These are phyloP conservation scores for Talaromyces adpressus DNA, from an alignment of 495 filamentous ascomycete species.

Conservation along the genomic window DNA sequence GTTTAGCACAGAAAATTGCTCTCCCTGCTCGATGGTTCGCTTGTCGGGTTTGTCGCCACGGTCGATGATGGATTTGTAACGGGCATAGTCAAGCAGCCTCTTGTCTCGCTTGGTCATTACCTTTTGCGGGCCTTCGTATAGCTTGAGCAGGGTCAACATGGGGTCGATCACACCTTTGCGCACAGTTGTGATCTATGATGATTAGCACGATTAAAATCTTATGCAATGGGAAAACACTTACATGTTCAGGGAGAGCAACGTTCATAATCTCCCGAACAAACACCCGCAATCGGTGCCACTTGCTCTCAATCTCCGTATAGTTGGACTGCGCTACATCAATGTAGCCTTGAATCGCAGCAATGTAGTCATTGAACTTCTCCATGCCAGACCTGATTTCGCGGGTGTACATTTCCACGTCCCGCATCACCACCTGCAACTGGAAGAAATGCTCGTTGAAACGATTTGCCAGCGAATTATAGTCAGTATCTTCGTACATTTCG, in stretches of 20 bases:
- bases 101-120: conserved; percentile 91
- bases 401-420: conserved; percentile 85
- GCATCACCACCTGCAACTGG: conserved; percentile 79
- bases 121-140: conserved; percentile 72
- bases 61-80: conserved; percentile 68
- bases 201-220: conserved; percentile 8
- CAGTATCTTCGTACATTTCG: conserved; percentile 66
- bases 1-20: conserved; percentile 84
- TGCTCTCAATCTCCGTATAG: conserved; percentile 78
- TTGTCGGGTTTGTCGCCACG: conserved; percentile 75
- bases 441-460: conserved; percentile 83
- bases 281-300: conserved; percentile 81
- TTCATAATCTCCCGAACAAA: conserved; percentile 74
- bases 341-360: conserved; percentile 60
- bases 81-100: conserved; percentile 79
- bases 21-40: conserved; percentile 71
- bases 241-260: conserved; percentile 75
- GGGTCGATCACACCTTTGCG: conserved; percentile 80
- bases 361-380: conserved; percentile 62
- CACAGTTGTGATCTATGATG: conserved; percentile 58
- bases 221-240: conserved; percentile 38
- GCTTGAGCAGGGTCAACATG: conserved; percentile 70
- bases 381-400: conserved; percentile 61
- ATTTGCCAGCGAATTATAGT: conserved; percentile 67
- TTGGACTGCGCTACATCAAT: conserved; percentile 53